Conservation (phyloP, 139 green algal genomes). For the Bryopsis sp. region DNA sequence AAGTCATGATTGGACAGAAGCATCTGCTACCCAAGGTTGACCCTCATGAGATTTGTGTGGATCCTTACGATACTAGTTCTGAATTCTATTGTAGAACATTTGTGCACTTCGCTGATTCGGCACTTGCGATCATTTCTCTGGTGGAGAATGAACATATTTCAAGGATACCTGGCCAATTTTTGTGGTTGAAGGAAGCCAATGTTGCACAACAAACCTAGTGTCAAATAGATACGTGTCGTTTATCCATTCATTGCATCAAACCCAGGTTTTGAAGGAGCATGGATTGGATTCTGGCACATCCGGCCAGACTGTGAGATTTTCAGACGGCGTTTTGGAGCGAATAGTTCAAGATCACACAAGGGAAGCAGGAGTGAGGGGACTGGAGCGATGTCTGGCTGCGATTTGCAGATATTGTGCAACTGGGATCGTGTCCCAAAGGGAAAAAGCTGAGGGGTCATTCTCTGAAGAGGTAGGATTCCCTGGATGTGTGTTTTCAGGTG, state of each 20-base stretch:
- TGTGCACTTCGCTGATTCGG: too few relatives aligned
- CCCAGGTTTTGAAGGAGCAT: conserved; percentile 43
- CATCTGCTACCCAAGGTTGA: conserved; percentile 62
- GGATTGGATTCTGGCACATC: conserved; percentile 30
- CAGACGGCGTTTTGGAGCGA: conserved; percentile 13
- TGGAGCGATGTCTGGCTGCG: conserved; percentile 49
- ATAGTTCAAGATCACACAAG: conserved; percentile 52
- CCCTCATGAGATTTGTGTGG: too few relatives aligned
- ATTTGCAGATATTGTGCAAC: conserved; percentile 58
- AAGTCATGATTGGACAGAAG: conserved; percentile 70
- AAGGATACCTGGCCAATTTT: too few relatives aligned
- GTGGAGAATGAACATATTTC: too few relatives aligned
- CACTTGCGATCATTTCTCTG: too few relatives aligned
- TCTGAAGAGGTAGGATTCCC: too few relatives aligned
- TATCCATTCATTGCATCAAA: too few relatives aligned
- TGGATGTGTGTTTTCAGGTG: too few relatives aligned
- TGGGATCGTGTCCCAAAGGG: conserved; percentile 30
- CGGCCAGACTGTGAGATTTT: conserved; percentile 10
- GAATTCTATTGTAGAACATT: background rate
- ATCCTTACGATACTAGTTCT: background rate
- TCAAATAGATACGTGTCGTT: too few relatives aligned
- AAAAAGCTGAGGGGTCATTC: background rate
- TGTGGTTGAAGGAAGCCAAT: too few relatives aligned
- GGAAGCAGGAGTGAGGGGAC: conserved; percentile 61
- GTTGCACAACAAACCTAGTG: too few relatives aligned